Conservation (phyloP, 2,329 filamentous ascomycete genomes). For the Claviceps africana region DNA sequence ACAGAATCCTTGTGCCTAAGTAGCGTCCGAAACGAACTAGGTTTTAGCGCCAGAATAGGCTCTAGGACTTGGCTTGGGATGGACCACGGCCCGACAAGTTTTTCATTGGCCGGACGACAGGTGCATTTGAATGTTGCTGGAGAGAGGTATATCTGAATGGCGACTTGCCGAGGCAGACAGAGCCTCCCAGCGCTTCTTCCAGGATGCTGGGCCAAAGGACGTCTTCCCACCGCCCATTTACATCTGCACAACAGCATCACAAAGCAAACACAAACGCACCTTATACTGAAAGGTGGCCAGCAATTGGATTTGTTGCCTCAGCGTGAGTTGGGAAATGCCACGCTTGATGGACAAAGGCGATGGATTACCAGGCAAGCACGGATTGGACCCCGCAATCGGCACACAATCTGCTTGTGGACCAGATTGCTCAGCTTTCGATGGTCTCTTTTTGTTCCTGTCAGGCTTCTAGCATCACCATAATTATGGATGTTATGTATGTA, state of each 20-base stretch:
- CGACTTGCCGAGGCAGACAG: not conserved
- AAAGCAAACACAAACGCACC: not conserved
- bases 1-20: not conserved
- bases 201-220: not conserved
- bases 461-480: not conserved
- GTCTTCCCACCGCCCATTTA: not conserved
- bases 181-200: not conserved
- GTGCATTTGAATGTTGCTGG: not conserved
- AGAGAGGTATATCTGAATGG: not conserved
- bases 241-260: not conserved
- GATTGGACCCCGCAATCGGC: not conserved
- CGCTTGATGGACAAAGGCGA: not conserved
- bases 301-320: not conserved
- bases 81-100: not conserved
- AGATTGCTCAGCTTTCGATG: not conserved
- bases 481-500: not conserved
- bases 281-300: not conserved
- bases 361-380: not conserved
- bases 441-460: not conserved
- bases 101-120: not conserved
- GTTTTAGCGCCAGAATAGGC: not conserved
- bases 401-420: not conserved
- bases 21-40: constrained; percentile 1
- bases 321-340: not conserved
- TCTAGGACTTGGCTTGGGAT: not conserved